Evolutionary conservation across 768 basidiomycete genomes (phyloP), one percentile per base, ranked within the genome.

Genomic region (Scleroderma citrinum): DNA sequence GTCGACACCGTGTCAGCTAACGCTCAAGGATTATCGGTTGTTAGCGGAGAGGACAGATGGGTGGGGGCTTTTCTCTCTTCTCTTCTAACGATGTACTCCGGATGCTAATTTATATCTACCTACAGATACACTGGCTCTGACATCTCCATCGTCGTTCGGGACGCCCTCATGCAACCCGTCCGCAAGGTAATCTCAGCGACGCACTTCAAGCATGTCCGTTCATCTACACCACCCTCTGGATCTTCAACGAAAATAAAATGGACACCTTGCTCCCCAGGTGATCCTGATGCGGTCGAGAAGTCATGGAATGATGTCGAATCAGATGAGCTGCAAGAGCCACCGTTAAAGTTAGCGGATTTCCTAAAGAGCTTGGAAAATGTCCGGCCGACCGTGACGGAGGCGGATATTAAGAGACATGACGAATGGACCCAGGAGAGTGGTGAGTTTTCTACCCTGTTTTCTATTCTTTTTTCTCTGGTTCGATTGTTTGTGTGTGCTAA

Each of bases 111-210:
- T 21, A 6, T 14, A 11, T 26, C 12, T 41, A 8, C 7, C 47
- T 30, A 19, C 55, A 82, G 82, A 1, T 96, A 90, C 65, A 92
- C 93, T 26, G 95, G 95, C 7, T 93, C 91, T 7, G 95, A 98
- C 70, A 92, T 99, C 45, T 82, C 94, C 2, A 87, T 94, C 55
- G 76, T 95, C 45, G 95, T 97, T 21, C 85, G 93, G 49, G 95
- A 98, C 61, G 94, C 95, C 1, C 77, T 99, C 54, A 99, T 98
- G 95, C 94, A 98, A 63, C 95, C 95, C 1, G 90, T 99, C 13
- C 83, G 95, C 46, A 98, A 99, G 65, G 92, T 99, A 39, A 80
- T 97, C 43, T 82, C 85, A 19, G 93, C 96, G 2, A 96, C 93
- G 1, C 95, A 99, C 68, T 99, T 99, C 71, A 92, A 92, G 63